These are phyloP conservation scores for Xylaria sp. DNA, from an alignment of 2,329 filamentous ascomycete genomes.

Conservation along the genomic window DNA sequence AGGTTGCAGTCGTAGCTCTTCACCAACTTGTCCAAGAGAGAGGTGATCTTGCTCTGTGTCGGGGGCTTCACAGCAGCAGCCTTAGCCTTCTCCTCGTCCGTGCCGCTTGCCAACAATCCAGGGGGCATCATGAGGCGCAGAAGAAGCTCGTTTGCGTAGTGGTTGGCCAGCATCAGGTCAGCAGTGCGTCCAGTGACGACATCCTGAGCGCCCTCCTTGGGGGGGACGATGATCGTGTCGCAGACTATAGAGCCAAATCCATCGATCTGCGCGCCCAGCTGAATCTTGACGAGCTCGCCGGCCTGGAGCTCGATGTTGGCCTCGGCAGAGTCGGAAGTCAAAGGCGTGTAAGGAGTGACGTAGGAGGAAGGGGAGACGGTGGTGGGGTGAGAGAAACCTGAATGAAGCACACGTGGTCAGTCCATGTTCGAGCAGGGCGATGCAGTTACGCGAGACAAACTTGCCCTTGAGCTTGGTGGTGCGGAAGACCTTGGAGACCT, in stretches of 20 bases:
- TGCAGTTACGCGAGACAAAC: constrained; percentile 26
- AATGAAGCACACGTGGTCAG: constrained; percentile 19
- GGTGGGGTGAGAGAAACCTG: constrained; percentile 86
- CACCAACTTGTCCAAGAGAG: constrained; percentile 82
- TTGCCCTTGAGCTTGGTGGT: constrained; percentile 97
- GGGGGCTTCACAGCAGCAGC: constrained; percentile 75
- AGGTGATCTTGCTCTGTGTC: constrained; percentile 80
- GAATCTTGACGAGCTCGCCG: constrained; percentile 90
- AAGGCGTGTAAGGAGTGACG: constrained; percentile 93
- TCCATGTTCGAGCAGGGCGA: constrained; percentile 6
- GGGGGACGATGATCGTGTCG: constrained; percentile 74
- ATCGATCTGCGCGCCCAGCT: constrained; percentile 98
- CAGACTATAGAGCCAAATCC: constrained; percentile 95
- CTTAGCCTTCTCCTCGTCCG: constrained; percentile 94
- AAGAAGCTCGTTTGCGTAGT: constrained; percentile 95
- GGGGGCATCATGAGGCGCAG: constrained; percentile 86
- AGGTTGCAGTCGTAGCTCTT: constrained; percentile 87
- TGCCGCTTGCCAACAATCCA: constrained; percentile 74
- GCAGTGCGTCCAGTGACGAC: constrained; percentile 71
- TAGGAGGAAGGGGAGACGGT: constrained; percentile 92
- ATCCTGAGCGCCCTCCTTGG: constrained; percentile 55
- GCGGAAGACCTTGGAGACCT: constrained; percentile 93
- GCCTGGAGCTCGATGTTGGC: constrained; percentile 73
- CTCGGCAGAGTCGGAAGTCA: constrained; percentile 81
- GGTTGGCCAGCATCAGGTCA: constrained; percentile 81